Evolutionary conservation across 2,329 filamentous ascomycete genomes (phyloP).

Genomic region (Colletotrichum euphorbiae): DNA sequence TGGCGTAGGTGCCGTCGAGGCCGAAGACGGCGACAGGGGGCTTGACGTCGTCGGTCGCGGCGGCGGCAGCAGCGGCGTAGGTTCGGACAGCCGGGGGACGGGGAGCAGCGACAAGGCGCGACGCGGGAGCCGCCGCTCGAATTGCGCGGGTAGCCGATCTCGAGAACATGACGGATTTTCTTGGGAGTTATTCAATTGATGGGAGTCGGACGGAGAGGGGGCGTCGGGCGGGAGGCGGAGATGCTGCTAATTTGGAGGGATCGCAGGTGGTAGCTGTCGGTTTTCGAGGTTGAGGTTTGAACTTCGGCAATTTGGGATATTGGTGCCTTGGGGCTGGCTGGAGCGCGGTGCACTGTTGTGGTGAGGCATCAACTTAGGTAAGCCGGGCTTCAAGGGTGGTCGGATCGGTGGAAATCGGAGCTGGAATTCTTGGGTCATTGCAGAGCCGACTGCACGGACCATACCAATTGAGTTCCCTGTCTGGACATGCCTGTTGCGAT

Average conservation of each 20-base stretch:
- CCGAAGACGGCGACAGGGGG: constrained; percentile 93
- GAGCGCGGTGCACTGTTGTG: background rate
- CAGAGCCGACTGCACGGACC: constrained; percentile 3
- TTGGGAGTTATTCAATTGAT: constrained; percentile 32
- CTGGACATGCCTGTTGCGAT: background rate
- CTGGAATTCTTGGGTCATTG: constrained; percentile 11
- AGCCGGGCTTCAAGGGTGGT: constrained; percentile 18
- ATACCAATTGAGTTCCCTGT: constrained; percentile 24
- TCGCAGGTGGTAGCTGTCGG: constrained; percentile 39
- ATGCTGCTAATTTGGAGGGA: constrained; percentile 34
- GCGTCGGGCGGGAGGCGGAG: constrained; percentile 41
- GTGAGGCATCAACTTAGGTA: constrained; percentile 53
- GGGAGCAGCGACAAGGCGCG: constrained; percentile 66
- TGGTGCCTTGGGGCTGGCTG: constrained; percentile 50
- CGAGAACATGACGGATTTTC: constrained; percentile 64
- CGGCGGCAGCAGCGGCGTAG: constrained; percentile 76
- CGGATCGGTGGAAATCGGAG: constrained; percentile 38
- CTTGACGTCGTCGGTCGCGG: constrained; percentile 75
- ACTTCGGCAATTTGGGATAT: constrained; percentile 57
- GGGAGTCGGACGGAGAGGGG: constrained; percentile 28
- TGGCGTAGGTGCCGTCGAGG: constrained; percentile 97
- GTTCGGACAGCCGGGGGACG: constrained; percentile 71
- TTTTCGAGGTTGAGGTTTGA: constrained; percentile 50
- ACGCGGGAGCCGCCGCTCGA: constrained; percentile 67
- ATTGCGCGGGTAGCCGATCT: constrained; percentile 68